A percentile compares a stretch with the other conserved stretches of the same genome.
phyloP scores from a whole-genome alignment of 108 stramenopile species.

The Skeletonema grethae region DNA sequence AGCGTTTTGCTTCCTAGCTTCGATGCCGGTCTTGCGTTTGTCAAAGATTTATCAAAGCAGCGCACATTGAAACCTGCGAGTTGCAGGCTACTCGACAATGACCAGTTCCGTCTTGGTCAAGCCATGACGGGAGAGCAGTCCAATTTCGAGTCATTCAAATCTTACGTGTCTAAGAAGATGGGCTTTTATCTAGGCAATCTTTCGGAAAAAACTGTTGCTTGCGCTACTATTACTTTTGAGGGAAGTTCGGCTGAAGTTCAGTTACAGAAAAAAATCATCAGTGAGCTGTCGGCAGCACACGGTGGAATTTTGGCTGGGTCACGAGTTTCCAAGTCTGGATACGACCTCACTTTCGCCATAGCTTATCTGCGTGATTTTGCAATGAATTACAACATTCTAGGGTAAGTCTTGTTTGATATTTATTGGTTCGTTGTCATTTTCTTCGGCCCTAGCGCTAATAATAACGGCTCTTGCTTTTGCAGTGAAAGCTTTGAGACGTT shows the following conservation, averaged over 20 bases:
- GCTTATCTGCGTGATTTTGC: slow-evolving; percentile 97
- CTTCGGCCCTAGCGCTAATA: neutral
- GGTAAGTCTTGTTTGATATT: slow-evolving; percentile 11
- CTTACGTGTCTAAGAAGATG: slow-evolving; percentile 37
- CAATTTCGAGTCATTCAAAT: slow-evolving; percentile 35
- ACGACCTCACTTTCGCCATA: slow-evolving; percentile 93
- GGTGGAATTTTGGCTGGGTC: slow-evolving; percentile 84
- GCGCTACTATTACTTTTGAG: slow-evolving; percentile 90
- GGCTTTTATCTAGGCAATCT: slow-evolving; percentile 33
- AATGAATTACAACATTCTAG: slow-evolving; percentile 83
- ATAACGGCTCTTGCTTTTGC: neutral
- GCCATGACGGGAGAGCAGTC: slow-evolving; percentile 68
- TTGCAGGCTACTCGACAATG: slow-evolving; percentile 91
- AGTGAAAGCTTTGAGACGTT: slow-evolving; percentile 93
- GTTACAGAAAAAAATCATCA: slow-evolving; percentile 61
- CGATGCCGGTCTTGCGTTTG: slow-evolving; percentile 75
- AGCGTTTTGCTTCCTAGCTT: slow-evolving; percentile 80
- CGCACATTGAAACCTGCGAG: slow-evolving; percentile 73
- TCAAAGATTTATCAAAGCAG: slow-evolving; percentile 66
- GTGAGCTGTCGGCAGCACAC: slow-evolving; percentile 43
- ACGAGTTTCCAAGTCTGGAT: slow-evolving; percentile 79
- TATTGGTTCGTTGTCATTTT: neutral
- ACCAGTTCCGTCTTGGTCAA: slow-evolving; percentile 91
- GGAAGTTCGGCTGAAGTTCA: slow-evolving; percentile 70
- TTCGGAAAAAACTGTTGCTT: slow-evolving; percentile 64